Conservation (phyloP, 176 grass and related monocot species). For the Phragmites australis region DNA sequence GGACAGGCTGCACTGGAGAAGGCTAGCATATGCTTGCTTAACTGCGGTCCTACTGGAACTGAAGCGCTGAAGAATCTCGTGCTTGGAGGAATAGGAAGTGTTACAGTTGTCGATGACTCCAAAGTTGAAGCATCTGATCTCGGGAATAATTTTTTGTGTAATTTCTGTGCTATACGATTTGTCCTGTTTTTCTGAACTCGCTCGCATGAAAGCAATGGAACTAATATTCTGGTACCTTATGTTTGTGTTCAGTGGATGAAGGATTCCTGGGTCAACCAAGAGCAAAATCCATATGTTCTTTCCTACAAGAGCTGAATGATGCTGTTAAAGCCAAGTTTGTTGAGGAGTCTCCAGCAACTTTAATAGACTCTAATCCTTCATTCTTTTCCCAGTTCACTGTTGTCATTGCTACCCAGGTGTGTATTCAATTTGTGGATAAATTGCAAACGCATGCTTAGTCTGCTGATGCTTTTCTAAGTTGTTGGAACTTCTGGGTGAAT, state of each 20-base stretch:
- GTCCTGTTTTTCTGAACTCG: not conserved
- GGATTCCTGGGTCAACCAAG: slow-evolving; percentile 79
- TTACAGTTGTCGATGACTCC: slow-evolving; percentile 80
- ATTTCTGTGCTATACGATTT: not conserved
- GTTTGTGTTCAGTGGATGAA: slow-evolving; percentile 71
- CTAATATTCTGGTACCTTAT: slow-evolving; percentile 21
- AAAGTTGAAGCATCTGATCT: slow-evolving; percentile 77
- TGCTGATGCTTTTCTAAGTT: slow-evolving; percentile 1
- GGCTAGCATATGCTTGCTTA: slow-evolving; percentile 88
- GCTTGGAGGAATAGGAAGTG: slow-evolving; percentile 78
- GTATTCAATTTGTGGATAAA: not conserved
- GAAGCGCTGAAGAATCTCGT: slow-evolving; percentile 91
- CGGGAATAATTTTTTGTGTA: slow-evolving; percentile 95
- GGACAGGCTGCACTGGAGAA: slow-evolving; percentile 86
- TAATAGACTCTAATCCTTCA: slow-evolving; percentile 76
- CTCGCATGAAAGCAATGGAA: not conserved
- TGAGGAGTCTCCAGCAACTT: slow-evolving; percentile 66
- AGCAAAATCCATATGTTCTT: slow-evolving; percentile 86
- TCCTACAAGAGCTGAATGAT: slow-evolving; percentile 96
- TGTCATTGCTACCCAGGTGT: slow-evolving; percentile 88
- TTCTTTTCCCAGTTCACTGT: slow-evolving; percentile 85
- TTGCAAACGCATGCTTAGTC: slow-evolving; percentile 21
- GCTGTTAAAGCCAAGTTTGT: slow-evolving; percentile 95
- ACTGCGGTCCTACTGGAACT: slow-evolving; percentile 81
- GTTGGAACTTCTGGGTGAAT: slow-evolving; percentile 19